A percentile compares a stretch with the other conserved stretches of the same genome.
Evolutionary conservation across 257 asterid genomes (phyloP).

Genomic region (Lycium ferocissimum): DNA sequence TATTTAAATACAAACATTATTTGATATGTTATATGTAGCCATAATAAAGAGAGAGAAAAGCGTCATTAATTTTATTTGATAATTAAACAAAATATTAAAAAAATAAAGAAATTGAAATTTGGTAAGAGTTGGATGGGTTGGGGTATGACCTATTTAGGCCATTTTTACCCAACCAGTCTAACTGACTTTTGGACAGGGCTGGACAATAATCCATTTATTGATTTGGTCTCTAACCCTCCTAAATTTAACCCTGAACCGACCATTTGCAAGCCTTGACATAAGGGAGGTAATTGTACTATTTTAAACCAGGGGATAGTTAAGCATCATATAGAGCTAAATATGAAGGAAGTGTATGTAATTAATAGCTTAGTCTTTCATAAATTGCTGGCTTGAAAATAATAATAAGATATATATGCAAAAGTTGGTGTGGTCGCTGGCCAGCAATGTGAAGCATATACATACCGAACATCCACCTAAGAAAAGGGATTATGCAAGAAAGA

Average conservation of each 20-base stretch:
- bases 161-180: too few species aligned
- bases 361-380: background rate
- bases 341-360: background rate
- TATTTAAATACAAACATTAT: too few species aligned
- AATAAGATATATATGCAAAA: conserved; percentile 27
- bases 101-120: too few species aligned
- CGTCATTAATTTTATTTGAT: too few species aligned
- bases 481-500: conserved; percentile 32
- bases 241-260: background rate
- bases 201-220: too few species aligned
- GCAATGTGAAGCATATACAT: conserved; percentile 35
- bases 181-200: too few species aligned
- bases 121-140: too few species aligned
- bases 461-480: conserved; percentile 39
- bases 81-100: too few species aligned
- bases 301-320: background rate
- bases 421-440: conserved; percentile 45
- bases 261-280: background rate
- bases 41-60: too few species aligned
- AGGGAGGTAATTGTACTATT: background rate
- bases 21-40: too few species aligned
- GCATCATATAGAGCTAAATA: background rate
- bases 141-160: too few species aligned
- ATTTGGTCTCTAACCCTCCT: background rate
- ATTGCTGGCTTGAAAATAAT: background rate